phyloP scores from a whole-genome alignment of 495 filamentous ascomycete species.

The Chaetomium cochliodes region DNA sequence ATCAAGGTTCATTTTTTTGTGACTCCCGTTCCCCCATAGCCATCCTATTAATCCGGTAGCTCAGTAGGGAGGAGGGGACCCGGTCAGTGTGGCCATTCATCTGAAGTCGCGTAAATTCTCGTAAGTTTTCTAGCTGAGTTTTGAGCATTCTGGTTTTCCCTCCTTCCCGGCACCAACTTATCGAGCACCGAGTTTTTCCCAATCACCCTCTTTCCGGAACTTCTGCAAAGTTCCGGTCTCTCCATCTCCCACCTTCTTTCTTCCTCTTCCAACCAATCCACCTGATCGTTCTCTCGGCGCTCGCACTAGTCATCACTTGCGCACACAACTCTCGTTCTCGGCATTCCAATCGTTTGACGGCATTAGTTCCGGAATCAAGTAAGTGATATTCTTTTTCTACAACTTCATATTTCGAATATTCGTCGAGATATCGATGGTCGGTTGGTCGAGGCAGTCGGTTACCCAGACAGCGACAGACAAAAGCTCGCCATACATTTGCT shows the following conservation, averaged over 20 bases:
- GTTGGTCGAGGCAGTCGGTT: neutral
- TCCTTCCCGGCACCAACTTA: neutral
- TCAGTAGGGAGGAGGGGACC: too few species aligned
- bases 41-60: neutral
- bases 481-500: neutral
- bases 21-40: neutral
- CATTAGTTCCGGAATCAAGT: conserved; percentile 8
- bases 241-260: neutral
- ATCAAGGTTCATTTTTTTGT: neutral
- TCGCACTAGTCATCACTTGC: conserved; percentile 14
- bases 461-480: neutral
- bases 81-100: neutral
- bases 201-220: neutral
- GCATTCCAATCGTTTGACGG: neutral
- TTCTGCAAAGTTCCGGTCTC: neutral
- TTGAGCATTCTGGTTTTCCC: neutral
- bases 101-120: neutral
- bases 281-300: neutral
- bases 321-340: neutral
- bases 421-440: neutral
- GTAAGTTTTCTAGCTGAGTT: neutral
- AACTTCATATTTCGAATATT: neutral
- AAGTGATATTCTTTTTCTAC: conserved; percentile 11
- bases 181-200: neutral
- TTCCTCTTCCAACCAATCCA: conserved; percentile 5